These are phyloP conservation scores for Russula dissimulans DNA, from an alignment of 768 basidiomycete species.

Conservation along the genomic window DNA sequence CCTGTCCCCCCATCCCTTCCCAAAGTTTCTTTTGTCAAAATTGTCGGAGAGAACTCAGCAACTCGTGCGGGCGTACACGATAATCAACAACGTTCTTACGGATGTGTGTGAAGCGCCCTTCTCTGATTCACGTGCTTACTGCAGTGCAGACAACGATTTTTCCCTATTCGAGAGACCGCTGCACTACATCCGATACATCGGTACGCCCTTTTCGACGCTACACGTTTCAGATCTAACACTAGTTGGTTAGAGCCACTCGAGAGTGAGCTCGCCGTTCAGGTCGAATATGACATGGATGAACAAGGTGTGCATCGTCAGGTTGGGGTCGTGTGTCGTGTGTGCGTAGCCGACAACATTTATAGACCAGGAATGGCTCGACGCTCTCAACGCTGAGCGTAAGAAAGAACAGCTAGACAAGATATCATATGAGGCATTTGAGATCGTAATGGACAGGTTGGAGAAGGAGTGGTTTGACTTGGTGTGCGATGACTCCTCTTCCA, in stretches of 20 bases:
- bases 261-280: slow-evolving; percentile 81
- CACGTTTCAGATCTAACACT: neutral
- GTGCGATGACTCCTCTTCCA: slow-evolving; percentile 23
- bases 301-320: slow-evolving; percentile 50
- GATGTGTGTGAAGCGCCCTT: slow-evolving; percentile 35
- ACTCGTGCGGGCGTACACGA: slow-evolving; percentile 58
- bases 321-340: neutral
- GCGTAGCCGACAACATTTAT: neutral
- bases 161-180: slow-evolving; percentile 69
- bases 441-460: slow-evolving; percentile 95
- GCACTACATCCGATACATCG: slow-evolving; percentile 86
- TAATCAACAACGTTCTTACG: slow-evolving; percentile 30
- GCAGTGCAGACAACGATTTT: slow-evolving; percentile 49
- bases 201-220: slow-evolving; percentile 33
- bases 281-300: slow-evolving; percentile 99
- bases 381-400: slow-evolving; percentile 71
- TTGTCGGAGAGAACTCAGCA: slow-evolving; percentile 22
- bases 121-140: neutral
- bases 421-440: slow-evolving; percentile 83
- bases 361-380: slow-evolving; percentile 95
- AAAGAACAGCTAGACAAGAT: slow-evolving; percentile 64
- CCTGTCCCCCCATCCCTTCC: slow-evolving; percentile 28
- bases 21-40: slow-evolving; percentile 6
- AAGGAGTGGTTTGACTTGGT: slow-evolving; percentile 99
- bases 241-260: slow-evolving; percentile 71